Percentiles rank a stretch among this genome's conserved stretches.
Evolutionary conservation across 129 eudicot genomes (phyloP).

Genomic region (Smallanthus sonchifolius): DNA sequence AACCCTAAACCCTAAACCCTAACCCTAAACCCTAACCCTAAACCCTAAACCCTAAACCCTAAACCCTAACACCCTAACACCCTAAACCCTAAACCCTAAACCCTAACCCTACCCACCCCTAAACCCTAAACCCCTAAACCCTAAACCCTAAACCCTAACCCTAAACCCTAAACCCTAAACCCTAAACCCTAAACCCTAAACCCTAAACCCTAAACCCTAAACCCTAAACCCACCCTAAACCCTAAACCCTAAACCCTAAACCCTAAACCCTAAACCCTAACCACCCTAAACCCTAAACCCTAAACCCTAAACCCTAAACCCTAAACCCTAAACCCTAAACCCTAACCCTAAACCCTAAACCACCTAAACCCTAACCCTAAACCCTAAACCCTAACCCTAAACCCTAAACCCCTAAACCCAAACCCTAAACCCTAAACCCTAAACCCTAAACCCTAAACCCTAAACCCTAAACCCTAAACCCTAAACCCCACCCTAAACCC

Average conservation of each 20-base stretch:
- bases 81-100: conserved; percentile 16
- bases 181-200: background rate
- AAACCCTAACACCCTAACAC: conserved; percentile 11
- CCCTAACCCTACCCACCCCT: background rate
- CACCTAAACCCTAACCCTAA: no score
- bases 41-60: conserved; percentile 8
- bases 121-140: background rate
- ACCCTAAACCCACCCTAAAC: conserved; percentile 14
- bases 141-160: background rate
- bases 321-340: conserved; percentile 18
- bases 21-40: background rate
- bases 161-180: background rate
- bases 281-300: conserved; percentile 5
- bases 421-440: no score
- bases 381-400: no score
- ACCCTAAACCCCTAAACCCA: no score
- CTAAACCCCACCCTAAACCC: no score
- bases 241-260: conserved; percentile 14
- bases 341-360: background rate
- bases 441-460: no score
- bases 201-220: background rate
- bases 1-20: conserved; percentile 10
- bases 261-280: conserved; percentile 17
- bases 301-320: conserved; percentile 13
- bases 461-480: no score